These are phyloP conservation scores for Setaria viridis DNA, from an alignment of 202 grass and related monocot genomes.

Conservation along the genomic window DNA sequence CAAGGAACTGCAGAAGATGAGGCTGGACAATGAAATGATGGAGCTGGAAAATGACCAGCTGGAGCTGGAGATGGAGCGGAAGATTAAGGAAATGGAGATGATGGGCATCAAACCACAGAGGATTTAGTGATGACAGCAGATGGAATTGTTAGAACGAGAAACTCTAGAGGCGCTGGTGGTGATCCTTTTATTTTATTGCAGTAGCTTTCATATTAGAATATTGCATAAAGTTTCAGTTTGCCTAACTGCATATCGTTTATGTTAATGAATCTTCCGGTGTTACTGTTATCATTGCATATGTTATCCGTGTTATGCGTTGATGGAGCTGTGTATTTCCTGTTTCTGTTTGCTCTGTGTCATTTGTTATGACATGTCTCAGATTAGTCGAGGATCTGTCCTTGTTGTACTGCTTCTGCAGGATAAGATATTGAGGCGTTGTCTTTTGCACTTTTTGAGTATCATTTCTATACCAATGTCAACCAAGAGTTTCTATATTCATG, in stretches of 20 bases:
- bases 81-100: constrained; percentile 71
- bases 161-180: constrained; percentile 21
- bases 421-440: not conserved
- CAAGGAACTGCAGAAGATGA: constrained; percentile 72
- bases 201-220: constrained; percentile 39
- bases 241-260: constrained; percentile 24
- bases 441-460: not conserved
- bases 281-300: constrained; percentile 13
- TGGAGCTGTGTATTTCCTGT: constrained; percentile 2
- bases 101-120: constrained; percentile 59
- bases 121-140: constrained; percentile 25
- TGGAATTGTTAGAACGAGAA: constrained; percentile 39
- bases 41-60: constrained; percentile 74
- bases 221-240: constrained; percentile 33
- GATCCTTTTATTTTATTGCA: constrained; percentile 46
- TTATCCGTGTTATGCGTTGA: constrained; percentile 9
- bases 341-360: not conserved
- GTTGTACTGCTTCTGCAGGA: not conserved
- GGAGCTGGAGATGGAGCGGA: constrained; percentile 67
- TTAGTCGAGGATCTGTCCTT: not conserved
- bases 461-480: not conserved
- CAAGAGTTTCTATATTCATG: not conserved
- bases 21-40: constrained; percentile 74
- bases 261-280: constrained; percentile 37
- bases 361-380: not conserved